Evolutionary conservation across 75 land plant genomes (phyloP), one percentile per base, ranked within the genome.

Genomic region (Isoetes taiwanensis): DNA sequence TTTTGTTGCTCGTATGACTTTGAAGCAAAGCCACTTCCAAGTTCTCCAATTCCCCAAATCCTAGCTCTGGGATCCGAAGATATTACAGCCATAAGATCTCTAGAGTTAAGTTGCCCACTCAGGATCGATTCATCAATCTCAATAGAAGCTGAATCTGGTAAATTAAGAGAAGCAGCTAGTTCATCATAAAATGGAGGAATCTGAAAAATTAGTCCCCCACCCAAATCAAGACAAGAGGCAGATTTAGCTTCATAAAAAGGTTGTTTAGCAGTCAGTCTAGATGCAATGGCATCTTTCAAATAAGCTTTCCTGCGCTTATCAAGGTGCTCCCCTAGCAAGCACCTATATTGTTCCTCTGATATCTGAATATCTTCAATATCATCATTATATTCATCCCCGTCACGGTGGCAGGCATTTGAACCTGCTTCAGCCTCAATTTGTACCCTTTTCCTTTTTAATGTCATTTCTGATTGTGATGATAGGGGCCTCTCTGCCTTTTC

Each of bases 141-240:
- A 26, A 93, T 59, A 32, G 80, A 84, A 32, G 82, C 66, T 20
- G 73, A 72, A 46, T 52, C 68, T 23, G 98, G 95, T 52, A 93
- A 74, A 11, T 70, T 62, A 32, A 87, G 58, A 20, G 69, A 33
- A 21, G 76, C 46, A 8, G 80, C 85, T 21, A 87, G 62, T 54
- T 79, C 74, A 24, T 87, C 98, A 72, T 93, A 93, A 38, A 65
- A 52, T 30, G 81, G 81, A 12, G 95, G 98, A 20, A 93, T 81
- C 50, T 30, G 56, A 61, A 77, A 87, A 1, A 58, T 48, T 56
- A 93, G 63, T 9, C 95, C 90, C 37, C 81, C 90, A 8, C 85
- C 95, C 67, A 93, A 76, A 43, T 87, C 90, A 57, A 93, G 61
- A 58, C 68, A 64, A 25, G 32, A 35, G 14, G 31, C 5, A 2